Conservation (phyloP, 192 early-diverging fungal species). For the Diversispora epigaea region DNA sequence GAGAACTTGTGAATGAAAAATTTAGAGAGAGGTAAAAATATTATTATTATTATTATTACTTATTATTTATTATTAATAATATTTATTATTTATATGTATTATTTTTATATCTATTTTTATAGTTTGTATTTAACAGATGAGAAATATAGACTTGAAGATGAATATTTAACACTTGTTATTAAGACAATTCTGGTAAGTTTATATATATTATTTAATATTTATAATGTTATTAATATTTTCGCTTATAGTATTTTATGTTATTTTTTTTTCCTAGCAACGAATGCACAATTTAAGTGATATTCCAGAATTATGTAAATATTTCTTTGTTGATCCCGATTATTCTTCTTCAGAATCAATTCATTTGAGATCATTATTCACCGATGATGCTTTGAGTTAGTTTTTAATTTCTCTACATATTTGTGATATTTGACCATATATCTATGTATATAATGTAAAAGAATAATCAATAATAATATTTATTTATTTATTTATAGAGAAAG, state of each 20-base stretch:
- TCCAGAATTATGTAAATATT: slow-evolving; percentile 51
- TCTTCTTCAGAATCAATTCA: slow-evolving; percentile 40
- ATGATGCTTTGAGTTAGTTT: slow-evolving; percentile 37
- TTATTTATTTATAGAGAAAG: background rate
- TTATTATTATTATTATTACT: background rate
- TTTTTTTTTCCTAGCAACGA: slow-evolving; percentile 40
- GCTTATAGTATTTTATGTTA: background rate
- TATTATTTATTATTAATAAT: background rate
- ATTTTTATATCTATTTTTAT: slow-evolving; percentile 18
- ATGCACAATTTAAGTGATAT: slow-evolving; percentile 60
- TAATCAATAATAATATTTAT: background rate
- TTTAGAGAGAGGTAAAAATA: slow-evolving; percentile 36
- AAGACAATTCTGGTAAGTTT: slow-evolving; percentile 44
- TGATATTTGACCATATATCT: background rate
- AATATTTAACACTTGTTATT: slow-evolving; percentile 50
- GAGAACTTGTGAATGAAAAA: slow-evolving; percentile 32
- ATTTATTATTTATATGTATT: background rate
- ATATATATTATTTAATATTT: background rate
- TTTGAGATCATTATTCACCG: slow-evolving; percentile 41
- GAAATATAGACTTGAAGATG: slow-evolving; percentile 31
- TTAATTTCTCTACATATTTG: background rate
- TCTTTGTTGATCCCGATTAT: slow-evolving; percentile 54
- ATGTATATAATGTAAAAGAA: too few relatives aligned
- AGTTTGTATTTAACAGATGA: slow-evolving; percentile 37
- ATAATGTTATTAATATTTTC: background rate